Evolutionary conservation across 805 yeast genomes (phyloP).

Genomic region (Spathaspora sp.): DNA sequence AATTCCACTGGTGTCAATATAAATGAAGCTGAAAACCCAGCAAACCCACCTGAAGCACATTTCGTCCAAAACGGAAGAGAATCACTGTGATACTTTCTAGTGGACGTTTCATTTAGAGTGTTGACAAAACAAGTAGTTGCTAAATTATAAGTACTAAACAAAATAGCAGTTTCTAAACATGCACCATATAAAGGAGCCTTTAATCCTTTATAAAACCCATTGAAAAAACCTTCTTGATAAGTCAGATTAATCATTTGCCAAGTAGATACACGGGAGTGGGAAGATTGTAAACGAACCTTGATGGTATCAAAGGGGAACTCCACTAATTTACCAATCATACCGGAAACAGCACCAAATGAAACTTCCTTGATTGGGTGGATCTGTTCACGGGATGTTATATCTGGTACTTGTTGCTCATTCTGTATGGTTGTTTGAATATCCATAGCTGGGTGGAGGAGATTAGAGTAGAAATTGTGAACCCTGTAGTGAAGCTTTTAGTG

Average conservation of each 20-base stretch:
- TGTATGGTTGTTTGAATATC: slow-evolving; percentile 2
- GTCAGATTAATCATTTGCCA: slow-evolving; percentile 63
- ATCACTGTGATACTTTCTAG: slow-evolving; percentile 22
- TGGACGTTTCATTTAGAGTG: slow-evolving; percentile 9
- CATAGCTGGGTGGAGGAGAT: neutral
- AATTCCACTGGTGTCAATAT: slow-evolving; percentile 90
- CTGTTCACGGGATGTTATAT: slow-evolving; percentile 1
- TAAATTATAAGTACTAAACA: slow-evolving; percentile 63
- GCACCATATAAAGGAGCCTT: slow-evolving; percentile 86
- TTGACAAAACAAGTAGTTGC: slow-evolving; percentile 32
- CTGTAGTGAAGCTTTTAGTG: neutral
- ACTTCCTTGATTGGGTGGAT: slow-evolving; percentile 35
- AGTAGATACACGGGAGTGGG: slow-evolving; percentile 52
- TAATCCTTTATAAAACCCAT: slow-evolving; percentile 78
- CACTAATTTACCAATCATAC: slow-evolving; percentile 76
- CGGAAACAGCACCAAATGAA: slow-evolving; percentile 57
- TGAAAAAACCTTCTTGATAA: slow-evolving; percentile 60
- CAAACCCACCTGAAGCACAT: slow-evolving; percentile 69
- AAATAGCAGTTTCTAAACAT: slow-evolving; percentile 79
- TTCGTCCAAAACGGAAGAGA: slow-evolving; percentile 39
- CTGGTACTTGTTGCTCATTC: neutral
- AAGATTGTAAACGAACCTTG: slow-evolving; percentile 80
- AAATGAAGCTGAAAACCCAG: slow-evolving; percentile 80
- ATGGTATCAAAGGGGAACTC: slow-evolving; percentile 94
- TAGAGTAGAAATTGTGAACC: neutral